Evolutionary conservation across 2,329 filamentous ascomycete species (phyloP).

Genomic region (Verticillium dahliae): DNA sequence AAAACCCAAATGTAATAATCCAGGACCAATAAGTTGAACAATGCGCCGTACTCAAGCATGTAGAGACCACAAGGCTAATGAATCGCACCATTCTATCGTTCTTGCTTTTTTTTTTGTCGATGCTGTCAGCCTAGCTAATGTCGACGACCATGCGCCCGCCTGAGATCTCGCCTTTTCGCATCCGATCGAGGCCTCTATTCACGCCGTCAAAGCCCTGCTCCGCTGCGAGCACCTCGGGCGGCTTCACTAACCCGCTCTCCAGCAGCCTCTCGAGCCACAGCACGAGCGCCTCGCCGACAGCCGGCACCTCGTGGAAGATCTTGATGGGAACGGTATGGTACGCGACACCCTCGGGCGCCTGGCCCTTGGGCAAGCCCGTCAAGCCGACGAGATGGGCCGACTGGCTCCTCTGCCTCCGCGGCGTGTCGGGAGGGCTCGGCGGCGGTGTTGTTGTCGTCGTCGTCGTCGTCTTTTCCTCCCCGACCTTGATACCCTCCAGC

Average conservation of each 20-base stretch:
- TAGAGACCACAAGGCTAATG: too few species aligned
- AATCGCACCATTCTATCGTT: too few species aligned
- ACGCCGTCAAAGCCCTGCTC: constrained; percentile 58
- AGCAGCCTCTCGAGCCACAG: constrained; percentile 64
- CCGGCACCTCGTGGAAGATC: constrained; percentile 62
- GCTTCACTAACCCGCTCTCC: constrained; percentile 39
- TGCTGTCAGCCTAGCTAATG: neutral
- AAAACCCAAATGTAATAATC: too few species aligned
- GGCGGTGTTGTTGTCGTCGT: constrained; percentile 15
- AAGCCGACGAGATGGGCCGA: constrained; percentile 57
- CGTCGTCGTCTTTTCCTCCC: constrained; percentile 8
- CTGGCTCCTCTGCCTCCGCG: constrained; percentile 17
- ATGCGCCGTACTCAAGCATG: too few species aligned
- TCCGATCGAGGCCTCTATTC: constrained; percentile 60
- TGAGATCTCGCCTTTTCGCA: constrained; percentile 59
- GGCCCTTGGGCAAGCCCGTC: constrained; percentile 57
- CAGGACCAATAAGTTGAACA: too few species aligned
- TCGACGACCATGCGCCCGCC: constrained; percentile 63
- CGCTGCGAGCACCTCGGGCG: constrained; percentile 60
- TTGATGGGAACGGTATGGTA: constrained; percentile 70
- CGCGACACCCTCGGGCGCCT: constrained; percentile 33
- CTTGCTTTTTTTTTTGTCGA: neutral
- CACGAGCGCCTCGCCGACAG: constrained; percentile 56
- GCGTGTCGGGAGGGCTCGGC: constrained; percentile 30
- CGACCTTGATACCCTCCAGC: neutral